Conservation (phyloP, 2,329 filamentous ascomycete genomes). For the Paecilomyces niveus region DNA sequence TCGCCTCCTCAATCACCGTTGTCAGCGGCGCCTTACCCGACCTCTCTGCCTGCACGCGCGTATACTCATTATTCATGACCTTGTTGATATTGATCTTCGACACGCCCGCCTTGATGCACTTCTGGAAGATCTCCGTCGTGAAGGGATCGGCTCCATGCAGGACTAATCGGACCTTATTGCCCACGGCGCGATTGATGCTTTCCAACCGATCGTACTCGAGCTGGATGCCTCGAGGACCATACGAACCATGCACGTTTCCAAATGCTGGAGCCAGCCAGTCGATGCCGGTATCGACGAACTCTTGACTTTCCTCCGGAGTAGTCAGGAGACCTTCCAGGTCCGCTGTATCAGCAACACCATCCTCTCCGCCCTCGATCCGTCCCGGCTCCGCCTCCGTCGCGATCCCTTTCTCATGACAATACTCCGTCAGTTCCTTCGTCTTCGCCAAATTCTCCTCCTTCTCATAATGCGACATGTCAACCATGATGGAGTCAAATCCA, state of each 20-base stretch:
- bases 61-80: conserved; percentile 48
- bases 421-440: conserved; percentile 55
- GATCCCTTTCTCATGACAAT: conserved; percentile 60
- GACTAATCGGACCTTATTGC: conserved; percentile 45
- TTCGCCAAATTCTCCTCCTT: conserved; percentile 61
- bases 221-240: conserved; percentile 57
- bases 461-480: conserved; percentile 69
- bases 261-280: conserved; percentile 69
- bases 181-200: conserved; percentile 43
- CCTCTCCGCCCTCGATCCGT: conserved; percentile 65
- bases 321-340: conserved; percentile 59
- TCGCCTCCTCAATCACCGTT: conserved; percentile 48
- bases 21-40: conserved; percentile 48
- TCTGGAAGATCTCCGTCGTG: conserved; percentile 46
- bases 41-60: conserved; percentile 41
- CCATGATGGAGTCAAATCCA: conserved; percentile 66
- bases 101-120: conserved; percentile 50
- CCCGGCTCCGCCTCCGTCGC: conserved; percentile 66
- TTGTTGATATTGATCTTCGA: conserved; percentile 55
- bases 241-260: conserved; percentile 69
- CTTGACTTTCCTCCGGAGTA: conserved; percentile 60
- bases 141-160: conserved; percentile 55
- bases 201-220: conserved; percentile 53
- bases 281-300: conserved; percentile 65
- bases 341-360: conserved; percentile 62